These are phyloP conservation scores for Cryptosporidium tyzzeri DNA, from an alignment of 169 alveolate species.

Conservation along the genomic window DNA sequence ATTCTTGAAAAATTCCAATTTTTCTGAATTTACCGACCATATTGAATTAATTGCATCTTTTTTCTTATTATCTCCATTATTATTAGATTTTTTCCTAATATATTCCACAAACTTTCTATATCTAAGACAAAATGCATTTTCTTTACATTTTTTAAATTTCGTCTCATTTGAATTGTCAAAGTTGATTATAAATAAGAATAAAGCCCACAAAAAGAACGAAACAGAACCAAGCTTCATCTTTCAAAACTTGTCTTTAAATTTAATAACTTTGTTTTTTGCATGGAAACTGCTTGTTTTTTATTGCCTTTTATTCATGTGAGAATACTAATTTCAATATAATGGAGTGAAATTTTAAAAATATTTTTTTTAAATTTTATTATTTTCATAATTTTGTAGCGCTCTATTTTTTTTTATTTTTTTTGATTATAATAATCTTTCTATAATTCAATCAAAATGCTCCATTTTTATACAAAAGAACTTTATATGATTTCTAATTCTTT, in stretches of 20 bases:
- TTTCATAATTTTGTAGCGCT: no score
- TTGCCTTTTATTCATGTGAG: background rate
- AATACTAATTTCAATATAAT: no score
- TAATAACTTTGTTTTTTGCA: background rate
- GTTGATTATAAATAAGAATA: background rate
- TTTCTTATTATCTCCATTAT: background rate
- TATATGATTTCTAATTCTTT: no score
- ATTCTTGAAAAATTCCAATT: constrained; percentile 11
- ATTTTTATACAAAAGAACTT: no score
- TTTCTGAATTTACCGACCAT: constrained; percentile 30
- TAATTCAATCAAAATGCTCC: no score
- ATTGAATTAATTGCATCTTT: background rate
- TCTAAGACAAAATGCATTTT: constrained; percentile 30
- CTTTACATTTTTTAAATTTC: constrained; percentile 45
- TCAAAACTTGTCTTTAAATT: background rate
- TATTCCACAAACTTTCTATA: background rate
- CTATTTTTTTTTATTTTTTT: no score
- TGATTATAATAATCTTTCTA: no score
- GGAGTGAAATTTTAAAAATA: no score
- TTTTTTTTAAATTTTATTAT: no score
- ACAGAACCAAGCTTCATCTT: background rate
- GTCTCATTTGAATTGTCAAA: background rate
- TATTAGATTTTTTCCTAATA: background rate
- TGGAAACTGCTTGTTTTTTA: background rate
- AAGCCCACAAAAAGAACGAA: background rate